Percentiles rank a stretch among this genome's conserved stretches.
Conservation (phyloP, 805 yeast genomes). For the Yueomyces sp. region DNA sequence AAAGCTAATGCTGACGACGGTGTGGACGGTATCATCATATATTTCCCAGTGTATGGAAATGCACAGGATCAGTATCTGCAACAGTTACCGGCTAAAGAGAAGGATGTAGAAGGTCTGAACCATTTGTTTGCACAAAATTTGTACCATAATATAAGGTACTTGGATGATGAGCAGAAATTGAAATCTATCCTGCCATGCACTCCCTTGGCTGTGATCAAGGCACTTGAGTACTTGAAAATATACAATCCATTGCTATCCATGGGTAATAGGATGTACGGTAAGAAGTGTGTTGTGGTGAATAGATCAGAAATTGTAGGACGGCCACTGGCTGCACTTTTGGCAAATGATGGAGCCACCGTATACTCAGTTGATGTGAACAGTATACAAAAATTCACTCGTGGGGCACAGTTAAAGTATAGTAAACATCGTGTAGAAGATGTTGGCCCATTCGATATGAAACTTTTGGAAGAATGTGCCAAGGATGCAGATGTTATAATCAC, state of each 20-base stretch:
- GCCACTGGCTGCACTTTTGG: constrained; percentile 88
- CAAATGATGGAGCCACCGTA: constrained; percentile 95
- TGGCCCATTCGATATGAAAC: constrained; percentile 25
- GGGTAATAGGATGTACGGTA: constrained; percentile 89
- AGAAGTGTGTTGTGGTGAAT: constrained; percentile 80
- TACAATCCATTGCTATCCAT: constrained; percentile 72
- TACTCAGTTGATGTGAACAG: constrained; percentile 83
- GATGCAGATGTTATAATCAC: constrained; percentile 87
- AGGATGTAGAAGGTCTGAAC: constrained; percentile 93
- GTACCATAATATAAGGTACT: constrained; percentile 81
- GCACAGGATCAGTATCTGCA: constrained; percentile 92
- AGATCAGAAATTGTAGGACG: constrained; percentile 96
- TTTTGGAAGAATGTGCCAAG: constrained; percentile 50
- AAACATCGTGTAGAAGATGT: constrained; percentile 71
- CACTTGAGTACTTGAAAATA: constrained; percentile 76
- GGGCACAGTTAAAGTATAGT: constrained; percentile 70
- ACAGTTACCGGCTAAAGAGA: constrained; percentile 80
- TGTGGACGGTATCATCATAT: constrained; percentile 90
- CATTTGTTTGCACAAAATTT: constrained; percentile 84
- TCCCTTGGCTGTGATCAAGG: constrained; percentile 88
- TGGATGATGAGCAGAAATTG: constrained; percentile 60
- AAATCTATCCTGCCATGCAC: constrained; percentile 94
- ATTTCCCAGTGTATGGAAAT: constrained; percentile 94
- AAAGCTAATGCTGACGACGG: constrained; percentile 64
- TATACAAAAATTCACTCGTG: constrained; percentile 85